A percentile compares a stretch with the other conserved stretches of the same genome.
phyloP scores from a whole-genome alignment of 352 stramenopile genomes.

The Globisporangium ultimum region DNA sequence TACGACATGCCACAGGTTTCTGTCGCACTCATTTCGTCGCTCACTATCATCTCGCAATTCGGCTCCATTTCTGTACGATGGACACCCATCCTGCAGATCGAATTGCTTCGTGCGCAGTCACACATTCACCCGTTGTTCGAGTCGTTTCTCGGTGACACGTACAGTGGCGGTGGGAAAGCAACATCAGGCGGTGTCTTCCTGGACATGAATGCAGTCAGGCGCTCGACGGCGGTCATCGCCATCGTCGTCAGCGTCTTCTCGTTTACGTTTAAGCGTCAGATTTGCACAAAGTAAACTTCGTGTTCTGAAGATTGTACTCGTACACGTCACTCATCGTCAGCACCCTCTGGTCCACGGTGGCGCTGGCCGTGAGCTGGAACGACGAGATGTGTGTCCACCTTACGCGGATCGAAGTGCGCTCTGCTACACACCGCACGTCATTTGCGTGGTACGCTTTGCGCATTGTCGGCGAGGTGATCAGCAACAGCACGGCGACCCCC shows the following conservation, averaged over 20 bases:
- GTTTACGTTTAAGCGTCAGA: neutral
- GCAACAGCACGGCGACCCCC: conserved; percentile 9
- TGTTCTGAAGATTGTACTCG: conserved; percentile 11
- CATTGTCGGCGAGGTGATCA: neutral
- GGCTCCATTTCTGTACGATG: conserved; percentile 4
- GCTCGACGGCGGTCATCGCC: neutral
- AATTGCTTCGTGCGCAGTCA: neutral
- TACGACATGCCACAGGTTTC: conserved; percentile 20
- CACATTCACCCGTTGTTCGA: conserved; percentile 5
- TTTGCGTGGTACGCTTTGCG: neutral
- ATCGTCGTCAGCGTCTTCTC: neutral
- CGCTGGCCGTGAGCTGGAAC: conserved; percentile 11
- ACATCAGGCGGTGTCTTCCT: conserved; percentile 6
- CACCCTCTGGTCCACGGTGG: neutral
- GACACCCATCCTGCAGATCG: neutral
- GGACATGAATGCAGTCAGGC: conserved; percentile 7
- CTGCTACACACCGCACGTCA: neutral
- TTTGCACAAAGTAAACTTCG: neutral
- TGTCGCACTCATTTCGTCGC: conserved; percentile 18
- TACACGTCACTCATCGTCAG: neutral
- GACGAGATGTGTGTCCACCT: conserved; percentile 8
- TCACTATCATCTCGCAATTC: conserved; percentile 15
- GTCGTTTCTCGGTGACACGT: neutral
- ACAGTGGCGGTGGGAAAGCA: conserved; percentile 1
- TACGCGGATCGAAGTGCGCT: neutral